These are phyloP conservation scores for Diaporthe citrichinensis DNA, from an alignment of 2,329 filamentous ascomycete species.

Conservation along the genomic window DNA sequence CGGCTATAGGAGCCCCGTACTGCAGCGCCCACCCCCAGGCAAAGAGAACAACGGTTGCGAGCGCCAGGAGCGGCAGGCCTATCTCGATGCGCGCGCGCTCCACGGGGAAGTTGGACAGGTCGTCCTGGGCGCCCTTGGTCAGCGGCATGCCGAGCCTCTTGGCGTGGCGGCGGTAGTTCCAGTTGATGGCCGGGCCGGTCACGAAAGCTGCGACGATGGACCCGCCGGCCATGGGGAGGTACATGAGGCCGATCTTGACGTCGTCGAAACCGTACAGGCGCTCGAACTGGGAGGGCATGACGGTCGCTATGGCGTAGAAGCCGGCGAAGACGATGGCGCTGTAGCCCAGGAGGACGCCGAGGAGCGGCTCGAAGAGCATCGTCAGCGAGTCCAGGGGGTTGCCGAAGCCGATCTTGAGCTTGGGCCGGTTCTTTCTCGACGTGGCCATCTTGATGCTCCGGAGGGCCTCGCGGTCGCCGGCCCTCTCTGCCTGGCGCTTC, in stretches of 20 bases:
- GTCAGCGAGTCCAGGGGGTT: constrained; percentile 90
- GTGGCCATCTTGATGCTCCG: constrained; percentile 22
- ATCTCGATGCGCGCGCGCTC: constrained; percentile 65
- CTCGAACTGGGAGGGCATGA: constrained; percentile 59
- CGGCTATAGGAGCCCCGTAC: constrained; percentile 58
- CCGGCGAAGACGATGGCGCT: constrained; percentile 63
- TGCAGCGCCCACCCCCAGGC: constrained; percentile 68
- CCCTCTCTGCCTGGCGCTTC: constrained; percentile 31
- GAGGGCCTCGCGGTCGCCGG: constrained; percentile 32
- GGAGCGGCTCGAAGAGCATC: constrained; percentile 86
- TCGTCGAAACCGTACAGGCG: constrained; percentile 73
- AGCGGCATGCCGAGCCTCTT: constrained; percentile 65
- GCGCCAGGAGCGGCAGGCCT: constrained; percentile 63
- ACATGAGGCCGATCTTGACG: constrained; percentile 66
- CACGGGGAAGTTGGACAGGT: constrained; percentile 64
- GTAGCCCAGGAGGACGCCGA: constrained; percentile 65
- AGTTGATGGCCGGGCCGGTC: constrained; percentile 72
- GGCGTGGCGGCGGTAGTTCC: constrained; percentile 77
- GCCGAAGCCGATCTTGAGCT: constrained; percentile 73
- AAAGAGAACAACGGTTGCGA: constrained; percentile 63
- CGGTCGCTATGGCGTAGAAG: constrained; percentile 63
- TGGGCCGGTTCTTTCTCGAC: constrained; percentile 27
- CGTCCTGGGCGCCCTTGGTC: constrained; percentile 65
- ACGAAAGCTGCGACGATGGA: constrained; percentile 61
- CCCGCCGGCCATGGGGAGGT: constrained; percentile 64